Evolutionary conservation across 805 yeast species (phyloP).

Genomic region (Teunomyces kruisii): DNA sequence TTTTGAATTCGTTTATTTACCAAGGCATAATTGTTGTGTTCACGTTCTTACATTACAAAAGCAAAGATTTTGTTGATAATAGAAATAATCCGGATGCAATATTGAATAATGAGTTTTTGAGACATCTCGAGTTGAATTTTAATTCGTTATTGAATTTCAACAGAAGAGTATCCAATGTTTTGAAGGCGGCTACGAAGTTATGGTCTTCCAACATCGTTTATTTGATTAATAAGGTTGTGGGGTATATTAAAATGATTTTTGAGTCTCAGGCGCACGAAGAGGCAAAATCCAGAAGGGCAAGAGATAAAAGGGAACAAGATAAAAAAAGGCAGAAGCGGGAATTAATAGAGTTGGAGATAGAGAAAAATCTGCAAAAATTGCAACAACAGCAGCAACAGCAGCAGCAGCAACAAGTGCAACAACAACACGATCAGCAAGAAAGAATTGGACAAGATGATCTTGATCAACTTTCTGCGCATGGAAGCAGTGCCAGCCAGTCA

Average conservation of each 20-base stretch:
- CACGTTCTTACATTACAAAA: slow-evolving; percentile 47
- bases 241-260: slow-evolving; percentile 25
- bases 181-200: slow-evolving; percentile 18
- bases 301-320: background rate
- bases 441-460: background rate
- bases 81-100: slow-evolving; percentile 11
- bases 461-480: background rate
- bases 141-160: slow-evolving; percentile 24
- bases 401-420: background rate
- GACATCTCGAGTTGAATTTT: slow-evolving; percentile 22
- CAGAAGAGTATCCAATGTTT: slow-evolving; percentile 18
- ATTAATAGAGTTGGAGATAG: background rate
- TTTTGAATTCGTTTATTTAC: slow-evolving; percentile 48
- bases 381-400: background rate
- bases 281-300: background rate
- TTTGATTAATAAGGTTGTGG: slow-evolving; percentile 29
- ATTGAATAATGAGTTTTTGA: slow-evolving; percentile 20
- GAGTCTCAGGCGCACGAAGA: slow-evolving; percentile 14
- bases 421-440: background rate
- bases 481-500: background rate
- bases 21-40: slow-evolving; percentile 53
- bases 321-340: background rate
- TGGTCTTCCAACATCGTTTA: slow-evolving; percentile 38
- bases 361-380: background rate
- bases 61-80: slow-evolving; percentile 31